phyloP scores from a whole-genome alignment of 495 filamentous ascomycete species.

The Bacidia rubella region DNA sequence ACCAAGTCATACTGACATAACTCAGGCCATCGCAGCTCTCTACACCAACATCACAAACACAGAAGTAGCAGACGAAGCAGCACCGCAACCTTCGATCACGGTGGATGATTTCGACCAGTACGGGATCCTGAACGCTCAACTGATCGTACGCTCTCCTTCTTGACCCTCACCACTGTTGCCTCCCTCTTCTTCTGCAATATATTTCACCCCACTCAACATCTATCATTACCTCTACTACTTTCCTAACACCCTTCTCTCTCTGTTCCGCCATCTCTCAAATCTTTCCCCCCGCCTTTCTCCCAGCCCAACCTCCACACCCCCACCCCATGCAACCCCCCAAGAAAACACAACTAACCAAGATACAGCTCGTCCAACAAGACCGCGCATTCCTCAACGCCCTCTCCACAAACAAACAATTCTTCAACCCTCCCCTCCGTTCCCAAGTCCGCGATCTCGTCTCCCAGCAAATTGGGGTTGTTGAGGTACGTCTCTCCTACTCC shows the following conservation, averaged over 20 bases:
- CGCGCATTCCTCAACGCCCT: neutral
- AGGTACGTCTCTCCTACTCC: no score
- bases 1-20: neutral
- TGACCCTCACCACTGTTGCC: no score
- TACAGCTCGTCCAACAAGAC: neutral
- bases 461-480: neutral
- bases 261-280: no score
- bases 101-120: constrained; percentile 5
- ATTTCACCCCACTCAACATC: no score
- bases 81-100: neutral
- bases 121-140: constrained; percentile 2
- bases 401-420: constrained; percentile 1
- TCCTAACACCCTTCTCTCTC: no score
- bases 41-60: constrained; percentile 5
- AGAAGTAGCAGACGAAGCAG: constrained; percentile 2
- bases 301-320: no score
- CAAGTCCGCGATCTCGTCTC: neutral
- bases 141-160: no score
- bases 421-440: neutral
- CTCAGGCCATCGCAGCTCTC: constrained; percentile 1
- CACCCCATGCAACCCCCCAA: no score
- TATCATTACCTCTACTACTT: no score
- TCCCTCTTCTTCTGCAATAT: no score
- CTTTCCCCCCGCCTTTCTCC: no score
- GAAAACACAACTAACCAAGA: no score